Evolutionary conservation across 2,329 filamentous ascomycete species (phyloP), one percentile per base, ranked within the genome.

Genomic region (Harringtonia aguacate): DNA sequence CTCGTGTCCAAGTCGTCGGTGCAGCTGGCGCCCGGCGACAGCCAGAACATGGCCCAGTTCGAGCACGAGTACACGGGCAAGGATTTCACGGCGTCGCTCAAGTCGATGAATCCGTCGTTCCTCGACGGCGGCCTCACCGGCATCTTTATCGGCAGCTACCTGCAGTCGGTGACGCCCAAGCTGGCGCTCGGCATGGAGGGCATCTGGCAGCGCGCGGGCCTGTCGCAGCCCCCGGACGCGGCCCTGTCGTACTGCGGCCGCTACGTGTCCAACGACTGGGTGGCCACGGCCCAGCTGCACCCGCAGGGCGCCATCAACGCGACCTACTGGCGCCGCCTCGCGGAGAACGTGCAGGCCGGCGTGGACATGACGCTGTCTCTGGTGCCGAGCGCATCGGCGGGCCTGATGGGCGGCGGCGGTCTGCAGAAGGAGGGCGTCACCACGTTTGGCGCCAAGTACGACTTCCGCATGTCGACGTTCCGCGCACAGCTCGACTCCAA

Each of bases 381-480:
- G 54, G 79, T 79, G 28, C 72, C 77, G 24, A 72, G 77, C 44
- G 38, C 27, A 3, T 39, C 42, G 1, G 67, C 70, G 42, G 77
- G 76, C 42, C 76, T 78, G 50, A 68, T 86, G 65, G 87, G 92
- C 79, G 88, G 92, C 79, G 86, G 86, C 57, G 79, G 79, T 38
- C 62, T 81, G 43, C 77, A 81, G 63, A 90, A 88, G 65, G 89
- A 98, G 64, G 92, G 92, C 45, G 76, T 86, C 49, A 89, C 94
- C 43, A 87, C 89, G 44, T 76, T 97, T 56, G 92, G 90, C 58
- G 86, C 88, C 61, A 98, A 98, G 69, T 98, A 98, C 68, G 90
- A 95, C 64, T 98, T 98, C 79, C 79, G 86, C 60, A 86, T 88
- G 69, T 92, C 86, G 44, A 92, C 87, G 41, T 95, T 95, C 80